A percentile compares a stretch with the other conserved stretches of the same genome.
phyloP scores from a whole-genome alignment of 2,329 filamentous ascomycete species.

The Dothiorella sarmentorum region DNA sequence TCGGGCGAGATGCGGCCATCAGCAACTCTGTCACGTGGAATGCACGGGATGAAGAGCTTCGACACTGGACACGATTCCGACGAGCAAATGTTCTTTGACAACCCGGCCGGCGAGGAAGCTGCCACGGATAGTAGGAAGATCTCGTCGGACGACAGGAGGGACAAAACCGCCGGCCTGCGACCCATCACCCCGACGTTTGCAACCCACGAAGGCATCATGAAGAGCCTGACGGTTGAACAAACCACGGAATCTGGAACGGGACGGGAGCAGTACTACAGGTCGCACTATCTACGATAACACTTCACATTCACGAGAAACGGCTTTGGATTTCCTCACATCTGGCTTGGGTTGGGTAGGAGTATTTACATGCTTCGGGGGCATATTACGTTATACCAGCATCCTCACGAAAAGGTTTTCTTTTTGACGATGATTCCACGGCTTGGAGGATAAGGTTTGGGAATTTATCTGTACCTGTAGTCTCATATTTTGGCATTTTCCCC shows the following conservation, averaged over 20 bases:
- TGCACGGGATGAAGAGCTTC: background rate
- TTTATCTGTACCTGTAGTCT: background rate
- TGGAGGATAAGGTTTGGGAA: background rate
- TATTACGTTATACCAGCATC: background rate
- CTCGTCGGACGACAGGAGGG: background rate
- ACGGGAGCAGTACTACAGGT: slow-evolving; percentile 1
- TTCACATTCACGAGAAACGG: background rate
- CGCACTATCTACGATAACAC: background rate
- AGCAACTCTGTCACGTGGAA: background rate
- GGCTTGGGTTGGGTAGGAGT: background rate
- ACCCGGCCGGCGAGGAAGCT: background rate
- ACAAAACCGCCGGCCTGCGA: background rate
- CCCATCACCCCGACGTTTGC: background rate
- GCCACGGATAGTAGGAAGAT: background rate
- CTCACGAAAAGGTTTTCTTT: background rate
- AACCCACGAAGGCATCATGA: background rate
- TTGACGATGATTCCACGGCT: background rate
- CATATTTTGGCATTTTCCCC: background rate
- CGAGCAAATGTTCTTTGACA: slow-evolving; percentile 10
- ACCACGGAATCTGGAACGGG: background rate
- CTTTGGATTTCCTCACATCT: background rate
- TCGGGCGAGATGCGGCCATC: background rate
- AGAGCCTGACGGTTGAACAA: slow-evolving; percentile 11
- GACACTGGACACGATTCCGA: background rate
- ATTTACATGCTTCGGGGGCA: background rate